These are phyloP conservation scores for Leptoxyphium fumago DNA, from an alignment of 2,329 filamentous ascomycete species.

Conservation along the genomic window DNA sequence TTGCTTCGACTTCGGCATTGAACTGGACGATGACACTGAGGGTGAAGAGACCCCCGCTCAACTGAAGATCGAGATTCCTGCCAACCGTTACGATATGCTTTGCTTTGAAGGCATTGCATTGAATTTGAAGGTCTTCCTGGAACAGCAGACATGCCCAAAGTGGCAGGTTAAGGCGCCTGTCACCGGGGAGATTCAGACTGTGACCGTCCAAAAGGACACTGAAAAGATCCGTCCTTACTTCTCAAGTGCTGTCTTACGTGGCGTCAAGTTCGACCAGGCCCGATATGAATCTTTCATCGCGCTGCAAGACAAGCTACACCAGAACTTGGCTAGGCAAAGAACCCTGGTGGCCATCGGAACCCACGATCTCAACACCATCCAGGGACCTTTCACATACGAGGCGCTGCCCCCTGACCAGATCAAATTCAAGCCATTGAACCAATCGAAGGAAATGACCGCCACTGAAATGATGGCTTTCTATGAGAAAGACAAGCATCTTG, in stretches of 20 bases:
- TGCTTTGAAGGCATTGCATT: conserved; percentile 94
- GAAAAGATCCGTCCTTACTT: conserved; percentile 72
- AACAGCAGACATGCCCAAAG: conserved; percentile 58
- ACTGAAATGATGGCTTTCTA: conserved; percentile 90
- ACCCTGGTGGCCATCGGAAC: conserved; percentile 96
- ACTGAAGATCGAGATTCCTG: conserved; percentile 95
- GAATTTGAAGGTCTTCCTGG: conserved; percentile 90
- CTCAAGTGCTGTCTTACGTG: conserved; percentile 75
- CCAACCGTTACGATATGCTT: conserved; percentile 83
- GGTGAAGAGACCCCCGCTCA: conserved; percentile 77
- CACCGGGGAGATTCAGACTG: conserved; percentile 59
- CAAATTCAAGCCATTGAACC: conserved; percentile 80
- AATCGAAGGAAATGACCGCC: conserved; percentile 74
- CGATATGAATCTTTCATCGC: conserved; percentile 95
- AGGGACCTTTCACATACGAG: conserved; percentile 95
- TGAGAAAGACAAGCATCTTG: conserved; percentile 81
- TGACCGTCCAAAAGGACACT: conserved; percentile 55
- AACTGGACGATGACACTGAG: conserved; percentile 90
- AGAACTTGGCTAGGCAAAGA: conserved; percentile 83
- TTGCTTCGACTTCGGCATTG: conserved; percentile 97
- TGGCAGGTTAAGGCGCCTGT: conserved; percentile 62
- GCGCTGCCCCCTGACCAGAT: conserved; percentile 84
- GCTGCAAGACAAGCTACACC: conserved; percentile 94
- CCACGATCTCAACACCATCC: conserved; percentile 83
- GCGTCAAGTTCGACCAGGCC: conserved; percentile 80